Evolutionary conservation across 2,329 filamentous ascomycete genomes (phyloP).

Genomic region (Ascochyta pisi): DNA sequence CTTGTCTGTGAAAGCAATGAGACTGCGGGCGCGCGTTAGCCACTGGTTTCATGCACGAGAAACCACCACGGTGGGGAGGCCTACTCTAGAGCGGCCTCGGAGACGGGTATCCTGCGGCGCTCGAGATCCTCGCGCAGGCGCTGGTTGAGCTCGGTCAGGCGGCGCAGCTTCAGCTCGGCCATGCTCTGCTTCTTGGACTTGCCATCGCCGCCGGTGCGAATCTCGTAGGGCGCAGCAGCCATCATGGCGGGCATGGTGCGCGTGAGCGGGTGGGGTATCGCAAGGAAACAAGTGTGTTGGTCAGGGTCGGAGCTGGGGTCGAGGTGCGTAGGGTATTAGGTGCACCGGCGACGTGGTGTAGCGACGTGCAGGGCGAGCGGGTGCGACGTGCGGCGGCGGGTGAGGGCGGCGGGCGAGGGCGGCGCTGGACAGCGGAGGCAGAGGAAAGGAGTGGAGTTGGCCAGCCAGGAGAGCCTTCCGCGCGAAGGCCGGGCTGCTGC

Average conservation of each 20-base stretch:
- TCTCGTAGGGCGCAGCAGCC: slow-evolving; percentile 68
- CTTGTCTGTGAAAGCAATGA: slow-evolving; percentile 97
- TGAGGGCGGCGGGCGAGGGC: slow-evolving; percentile 19
- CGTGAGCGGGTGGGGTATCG: slow-evolving; percentile 19
- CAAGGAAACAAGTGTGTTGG: slow-evolving; percentile 12
- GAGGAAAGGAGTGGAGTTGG: slow-evolving; percentile 45
- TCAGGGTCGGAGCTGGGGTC: slow-evolving; percentile 3
- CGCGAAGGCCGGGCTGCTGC: slow-evolving; percentile 38
- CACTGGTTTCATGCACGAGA: background rate
- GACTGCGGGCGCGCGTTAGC: slow-evolving; percentile 62
- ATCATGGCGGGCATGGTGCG: slow-evolving; percentile 52
- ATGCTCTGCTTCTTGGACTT: slow-evolving; percentile 99
- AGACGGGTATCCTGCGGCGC: slow-evolving; percentile 92
- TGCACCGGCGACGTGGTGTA: slow-evolving; percentile 28
- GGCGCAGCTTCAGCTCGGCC: slow-evolving; percentile 95
- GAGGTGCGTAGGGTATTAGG: slow-evolving; percentile 30
- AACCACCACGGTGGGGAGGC: slow-evolving; percentile 15
- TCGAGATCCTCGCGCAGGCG: slow-evolving; percentile 95
- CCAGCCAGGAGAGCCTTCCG: slow-evolving; percentile 37
- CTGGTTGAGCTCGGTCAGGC: slow-evolving; percentile 95
- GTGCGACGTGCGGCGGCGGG: slow-evolving; percentile 32
- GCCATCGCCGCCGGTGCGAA: slow-evolving; percentile 69
- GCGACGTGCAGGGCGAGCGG: slow-evolving; percentile 30
- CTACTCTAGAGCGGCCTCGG: slow-evolving; percentile 76
- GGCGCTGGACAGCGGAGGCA: slow-evolving; percentile 29